Evolutionary conservation across 1,284 basidiomycete genomes (phyloP), one percentile per base, ranked within the genome.

Genomic region (Apiotrichum gamsii): DNA sequence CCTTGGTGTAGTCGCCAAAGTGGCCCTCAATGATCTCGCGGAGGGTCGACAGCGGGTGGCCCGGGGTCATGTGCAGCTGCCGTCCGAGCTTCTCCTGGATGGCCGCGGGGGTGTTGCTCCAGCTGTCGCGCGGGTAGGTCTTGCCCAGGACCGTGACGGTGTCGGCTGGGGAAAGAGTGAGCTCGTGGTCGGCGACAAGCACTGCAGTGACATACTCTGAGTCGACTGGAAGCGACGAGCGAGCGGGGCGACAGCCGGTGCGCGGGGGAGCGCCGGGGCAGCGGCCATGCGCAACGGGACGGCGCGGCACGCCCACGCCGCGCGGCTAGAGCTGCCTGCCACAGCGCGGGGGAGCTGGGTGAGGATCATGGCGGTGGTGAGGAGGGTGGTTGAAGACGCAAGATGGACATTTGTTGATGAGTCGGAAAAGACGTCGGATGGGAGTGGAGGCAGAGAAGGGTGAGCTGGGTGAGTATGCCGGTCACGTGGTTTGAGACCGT

Each of bases 31-130:
- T 86, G 58, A 90, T 80, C 11, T 77, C 67, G 33, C 90, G 85
- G 29, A 99, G 82, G 42, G 89, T 93, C 58, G 78, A 78, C 30
- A 99, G 78, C 1, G 95, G 95, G 67, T 99, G 95, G 2, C 79
- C 75, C 13, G 81, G 80, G 50, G 83, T 78, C 41, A 81, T 78
- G 64, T 93, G 89, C 18, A 98, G 79, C 28, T 80, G 78, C 13
- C 83, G 76, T 78, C 78, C 64, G 19, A 80, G 61, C 67, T 91
- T 91, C 36, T 83, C 78, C 49, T 89, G 76, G 62, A 98, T 93
- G 15, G 89, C 78, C 6, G 84, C 78, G 1, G 93, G 86, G 25
- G 90, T 78, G 70, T 98, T 98, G 33, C 91, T 90, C 69, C 77
- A 80, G 36, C 76, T 73, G 76, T 98, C 94, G 16, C 76, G 78